Evolutionary conservation across 805 yeast species (phyloP).

Genomic region (Yarrowia divulgata): DNA sequence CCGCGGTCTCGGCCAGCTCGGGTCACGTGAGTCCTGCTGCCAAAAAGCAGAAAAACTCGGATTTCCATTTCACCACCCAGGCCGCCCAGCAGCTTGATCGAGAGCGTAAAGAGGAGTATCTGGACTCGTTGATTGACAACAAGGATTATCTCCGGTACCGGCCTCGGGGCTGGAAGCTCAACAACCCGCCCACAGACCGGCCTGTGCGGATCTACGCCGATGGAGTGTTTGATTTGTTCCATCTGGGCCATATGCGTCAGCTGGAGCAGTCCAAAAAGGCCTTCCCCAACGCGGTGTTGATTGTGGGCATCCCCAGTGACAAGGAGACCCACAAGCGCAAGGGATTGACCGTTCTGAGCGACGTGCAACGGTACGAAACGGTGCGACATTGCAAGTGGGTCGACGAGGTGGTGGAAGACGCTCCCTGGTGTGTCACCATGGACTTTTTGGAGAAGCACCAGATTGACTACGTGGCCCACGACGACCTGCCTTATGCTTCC

Average conservation of each 20-base stretch:
- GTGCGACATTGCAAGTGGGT: conserved; percentile 95
- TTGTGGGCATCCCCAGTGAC: conserved; percentile 93
- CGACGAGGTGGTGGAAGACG: conserved; percentile 91
- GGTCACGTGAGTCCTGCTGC: conserved; percentile 6
- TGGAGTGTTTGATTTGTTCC: conserved; percentile 96
- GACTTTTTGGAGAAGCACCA: conserved; percentile 78
- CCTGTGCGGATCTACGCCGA: conserved; percentile 96
- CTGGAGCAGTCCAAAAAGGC: conserved; percentile 95
- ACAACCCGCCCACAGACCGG: conserved; percentile 82
- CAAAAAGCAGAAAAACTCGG: conserved; percentile 24
- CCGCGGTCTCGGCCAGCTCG: not conserved
- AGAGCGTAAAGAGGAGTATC: conserved; percentile 32
- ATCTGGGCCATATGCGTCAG: conserved; percentile 97
- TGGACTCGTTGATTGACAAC: conserved; percentile 37
- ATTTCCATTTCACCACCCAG: conserved; percentile 19
- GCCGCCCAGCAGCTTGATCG: conserved; percentile 35
- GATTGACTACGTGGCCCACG: conserved; percentile 97
- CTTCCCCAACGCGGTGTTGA: conserved; percentile 80
- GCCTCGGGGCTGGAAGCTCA: conserved; percentile 79
- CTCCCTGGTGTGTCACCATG: conserved; percentile 94
- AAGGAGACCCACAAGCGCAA: conserved; percentile 88
- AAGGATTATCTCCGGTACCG: conserved; percentile 48
- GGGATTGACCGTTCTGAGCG: conserved; percentile 90
- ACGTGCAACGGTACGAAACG: conserved; percentile 89
- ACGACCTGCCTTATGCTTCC: conserved; percentile 92